These are phyloP conservation scores for Cercophora sp. DNA, from an alignment of 495 filamentous ascomycete species.

Conservation along the genomic window DNA sequence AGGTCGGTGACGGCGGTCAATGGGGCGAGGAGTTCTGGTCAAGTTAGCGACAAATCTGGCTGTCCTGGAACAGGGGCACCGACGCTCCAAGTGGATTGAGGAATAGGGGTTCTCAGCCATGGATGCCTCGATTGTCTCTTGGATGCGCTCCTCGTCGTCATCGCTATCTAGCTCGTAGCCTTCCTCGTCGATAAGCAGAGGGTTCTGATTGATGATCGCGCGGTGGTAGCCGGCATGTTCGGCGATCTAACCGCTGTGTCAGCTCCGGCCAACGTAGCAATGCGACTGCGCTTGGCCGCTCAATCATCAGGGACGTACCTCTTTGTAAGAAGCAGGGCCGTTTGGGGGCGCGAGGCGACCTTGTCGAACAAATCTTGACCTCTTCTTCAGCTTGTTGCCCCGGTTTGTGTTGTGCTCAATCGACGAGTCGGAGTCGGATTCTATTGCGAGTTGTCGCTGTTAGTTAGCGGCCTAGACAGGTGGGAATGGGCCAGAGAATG, in stretches of 20 bases:
- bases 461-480: not conserved
- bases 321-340: slow-evolving; percentile 76
- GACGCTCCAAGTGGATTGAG: slow-evolving; percentile 78
- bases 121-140: slow-evolving; percentile 62
- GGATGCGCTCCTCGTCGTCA: slow-evolving; percentile 62
- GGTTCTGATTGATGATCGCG: slow-evolving; percentile 75
- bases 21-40: slow-evolving; percentile 76
- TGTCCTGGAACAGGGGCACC: slow-evolving; percentile 25
- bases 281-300: too few species aligned
- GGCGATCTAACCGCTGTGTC: slow-evolving; percentile 55
- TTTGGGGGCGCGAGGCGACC: slow-evolving; percentile 66
- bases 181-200: slow-evolving; percentile 73
- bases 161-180: slow-evolving; percentile 81
- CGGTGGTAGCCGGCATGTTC: slow-evolving; percentile 81
- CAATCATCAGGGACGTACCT: slow-evolving; percentile 50
- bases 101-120: slow-evolving; percentile 81
- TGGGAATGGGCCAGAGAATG: not conserved
- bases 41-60: not conserved
- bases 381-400: slow-evolving; percentile 84
- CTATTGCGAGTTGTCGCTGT: slow-evolving; percentile 38
- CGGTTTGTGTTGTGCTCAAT: slow-evolving; percentile 80
- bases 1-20: slow-evolving; percentile 83
- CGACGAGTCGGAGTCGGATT: slow-evolving; percentile 80
- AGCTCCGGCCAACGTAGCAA: too few species aligned
- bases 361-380: slow-evolving; percentile 73